Conservation (phyloP, 192 early-diverging fungal species). For the Entomortierella chlamydospora region DNA sequence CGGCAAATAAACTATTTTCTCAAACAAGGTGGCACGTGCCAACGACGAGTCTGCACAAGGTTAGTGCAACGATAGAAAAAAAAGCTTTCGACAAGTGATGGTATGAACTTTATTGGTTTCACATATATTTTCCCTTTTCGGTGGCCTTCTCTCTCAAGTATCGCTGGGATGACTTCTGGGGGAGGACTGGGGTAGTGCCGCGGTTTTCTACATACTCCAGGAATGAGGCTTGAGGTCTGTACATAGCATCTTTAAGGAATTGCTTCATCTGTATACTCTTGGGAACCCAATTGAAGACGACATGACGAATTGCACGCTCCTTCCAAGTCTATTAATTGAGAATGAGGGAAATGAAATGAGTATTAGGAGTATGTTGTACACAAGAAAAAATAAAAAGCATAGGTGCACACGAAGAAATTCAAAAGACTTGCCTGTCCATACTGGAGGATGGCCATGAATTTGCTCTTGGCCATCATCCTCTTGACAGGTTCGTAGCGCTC, state of each 20-base stretch:
- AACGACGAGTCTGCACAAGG: no score
- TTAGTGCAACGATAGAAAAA: no score
- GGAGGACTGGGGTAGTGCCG: background rate
- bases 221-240: conserved; percentile 13
- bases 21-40: no score
- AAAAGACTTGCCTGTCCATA: conserved; percentile 13
- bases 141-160: background rate
- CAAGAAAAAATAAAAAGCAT: background rate
- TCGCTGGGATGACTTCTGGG: background rate
- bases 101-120: background rate
- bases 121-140: background rate
- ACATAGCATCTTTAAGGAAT: conserved; percentile 8
- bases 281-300: conserved; percentile 22
- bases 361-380: background rate
- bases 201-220: background rate
- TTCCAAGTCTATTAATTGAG: conserved; percentile 6
- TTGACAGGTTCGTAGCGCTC: conserved; percentile 2
- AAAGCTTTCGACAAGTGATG: no score
- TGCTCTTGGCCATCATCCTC: conserved; percentile 2
- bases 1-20: no score
- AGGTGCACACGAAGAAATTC: background rate
- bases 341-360: background rate
- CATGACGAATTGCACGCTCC: conserved; percentile 2
- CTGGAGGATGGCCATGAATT: conserved; percentile 11
- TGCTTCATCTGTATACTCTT: conserved; percentile 9